Base-by-base conservation (phyloP, 371 early-diverging fungal species). In the Rhizomucor pusillus region DNA sequence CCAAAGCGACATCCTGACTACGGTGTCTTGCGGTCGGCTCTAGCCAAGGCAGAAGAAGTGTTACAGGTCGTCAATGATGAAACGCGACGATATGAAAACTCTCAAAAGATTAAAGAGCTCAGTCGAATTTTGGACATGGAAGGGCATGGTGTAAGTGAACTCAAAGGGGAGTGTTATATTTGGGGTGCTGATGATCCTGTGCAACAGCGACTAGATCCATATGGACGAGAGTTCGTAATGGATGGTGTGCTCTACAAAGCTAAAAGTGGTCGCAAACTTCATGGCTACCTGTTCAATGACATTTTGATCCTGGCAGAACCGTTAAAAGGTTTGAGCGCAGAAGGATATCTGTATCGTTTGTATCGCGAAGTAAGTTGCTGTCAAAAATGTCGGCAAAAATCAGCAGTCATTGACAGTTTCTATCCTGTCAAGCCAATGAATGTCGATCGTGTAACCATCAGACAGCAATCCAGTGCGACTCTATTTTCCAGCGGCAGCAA, bases 241-340 rank as follows among this genome's bases (percentile, higher is more conserved):
- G 94, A 95, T 52, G 94, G 96, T 10, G 67, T 75, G 25, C 72
- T 95, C 23, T 71, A 76, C 47, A 96, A 95, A 66, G 82, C 89
- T 19, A 92, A 92, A 56, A 88, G 89, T 46, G 91, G 92, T 1
- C 80, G 91, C 24, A 90, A 88, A 54, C 75, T 97, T 9, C 85
- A 90, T 58, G 90, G 76, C 4, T 94, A 86, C 59, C 71, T 97
- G 36, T 94, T 94, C 66, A 94, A 90, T 56, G 97, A 97, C 69
- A 65, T 94, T 50, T 60, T 97, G 9, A 64, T 97, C 41, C 67
- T 97, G 23, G 69, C 73, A 2, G 75, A 65, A 61, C 81, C 81
- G 50, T 51, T 79, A 47, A 62, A 57, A 49, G 69, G 66, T 10
- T 47, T 66, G 13, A 74, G 65, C 60, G 53, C 59, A 0, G 70